Conservation (phyloP, 768 basidiomycete species). For the Suillus subalutaceus region DNA sequence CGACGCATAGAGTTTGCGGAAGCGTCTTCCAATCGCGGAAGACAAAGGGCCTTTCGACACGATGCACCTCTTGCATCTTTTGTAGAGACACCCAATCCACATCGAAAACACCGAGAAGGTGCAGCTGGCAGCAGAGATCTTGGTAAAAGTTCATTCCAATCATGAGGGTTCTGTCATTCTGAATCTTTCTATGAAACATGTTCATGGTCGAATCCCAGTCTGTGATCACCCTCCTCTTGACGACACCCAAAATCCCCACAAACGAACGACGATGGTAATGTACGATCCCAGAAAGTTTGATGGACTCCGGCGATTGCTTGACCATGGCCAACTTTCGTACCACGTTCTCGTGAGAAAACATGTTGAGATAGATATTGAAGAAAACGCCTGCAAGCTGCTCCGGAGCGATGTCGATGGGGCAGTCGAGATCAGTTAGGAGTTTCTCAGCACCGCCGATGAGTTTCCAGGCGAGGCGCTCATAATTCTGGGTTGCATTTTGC, state of each 20-base stretch:
- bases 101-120: conserved; percentile 43
- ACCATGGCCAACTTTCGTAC: conserved; percentile 13
- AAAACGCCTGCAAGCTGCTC: conserved; percentile 29
- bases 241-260: conserved; percentile 43
- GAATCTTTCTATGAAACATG: conserved; percentile 25
- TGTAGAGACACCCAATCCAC: conserved; percentile 23
- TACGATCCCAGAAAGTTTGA: conserved; percentile 23
- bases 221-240: conserved; percentile 38
- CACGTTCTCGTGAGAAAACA: conserved; percentile 35
- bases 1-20: conserved; percentile 35
- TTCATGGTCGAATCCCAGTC: conserved; percentile 50
- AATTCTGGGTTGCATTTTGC: conserved; percentile 13
- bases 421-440: background rate
- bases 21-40: conserved; percentile 36
- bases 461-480: conserved; percentile 32
- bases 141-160: conserved; percentile 41
- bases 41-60: conserved; percentile 13
- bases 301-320: conserved; percentile 1
- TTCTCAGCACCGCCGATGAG: conserved; percentile 10
- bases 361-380: conserved; percentile 28
- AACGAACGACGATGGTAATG: conserved; percentile 56
- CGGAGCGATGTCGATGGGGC: conserved; percentile 14
- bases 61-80: conserved; percentile 17
- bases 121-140: conserved; percentile 49
- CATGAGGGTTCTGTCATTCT: conserved; percentile 19